Percentiles rank a stretch among this genome's conserved stretches.
These are phyloP conservation scores for Alternaria ethzedia DNA, from an alignment of 2,329 filamentous ascomycete genomes.

Conservation along the genomic window DNA sequence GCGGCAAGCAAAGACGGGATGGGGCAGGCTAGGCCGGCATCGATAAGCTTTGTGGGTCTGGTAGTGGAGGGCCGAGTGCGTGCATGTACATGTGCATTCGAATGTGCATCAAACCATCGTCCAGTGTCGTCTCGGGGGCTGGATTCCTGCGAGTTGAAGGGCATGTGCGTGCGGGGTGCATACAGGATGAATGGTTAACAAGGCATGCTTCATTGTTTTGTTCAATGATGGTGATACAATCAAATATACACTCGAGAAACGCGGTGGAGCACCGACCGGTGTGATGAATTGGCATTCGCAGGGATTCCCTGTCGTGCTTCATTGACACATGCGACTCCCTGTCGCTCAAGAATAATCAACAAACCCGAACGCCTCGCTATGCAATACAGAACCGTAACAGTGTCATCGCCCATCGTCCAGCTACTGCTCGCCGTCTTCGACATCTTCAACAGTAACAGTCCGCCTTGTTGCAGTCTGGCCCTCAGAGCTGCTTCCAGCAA, in stretches of 20 bases:
- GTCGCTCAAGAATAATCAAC: slow-evolving; percentile 1
- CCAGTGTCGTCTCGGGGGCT: slow-evolving; percentile 15
- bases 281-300: slow-evolving; percentile 14
- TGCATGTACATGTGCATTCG: slow-evolving; percentile 22
- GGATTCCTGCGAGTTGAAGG: slow-evolving; percentile 8
- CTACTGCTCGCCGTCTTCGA: slow-evolving; percentile 36
- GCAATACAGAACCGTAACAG: slow-evolving; percentile 26
- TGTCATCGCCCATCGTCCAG: slow-evolving; percentile 7
- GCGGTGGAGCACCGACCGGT: slow-evolving; percentile 14
- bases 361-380: slow-evolving; percentile 48
- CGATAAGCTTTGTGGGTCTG: slow-evolving; percentile 27
- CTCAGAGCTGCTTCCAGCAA: slow-evolving; percentile 32
- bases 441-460: slow-evolving; percentile 43
- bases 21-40: slow-evolving; percentile 21
- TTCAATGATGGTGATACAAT: not conserved
- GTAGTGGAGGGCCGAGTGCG: slow-evolving; percentile 20
- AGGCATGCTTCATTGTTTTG: slow-evolving; percentile 13
- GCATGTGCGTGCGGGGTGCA: not conserved
- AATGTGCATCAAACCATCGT: slow-evolving; percentile 20
- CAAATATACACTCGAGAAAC: slow-evolving; percentile 3
- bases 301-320: slow-evolving; percentile 7
- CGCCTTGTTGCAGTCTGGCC: slow-evolving; percentile 29
- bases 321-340: not conserved
- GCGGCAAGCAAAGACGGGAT: slow-evolving; percentile 18
- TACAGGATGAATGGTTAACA: slow-evolving; percentile 19